A percentile compares a stretch with the other conserved stretches of the same genome.
phyloP scores from a whole-genome alignment of 768 basidiomycete genomes.

The Boletus coccyginus region DNA sequence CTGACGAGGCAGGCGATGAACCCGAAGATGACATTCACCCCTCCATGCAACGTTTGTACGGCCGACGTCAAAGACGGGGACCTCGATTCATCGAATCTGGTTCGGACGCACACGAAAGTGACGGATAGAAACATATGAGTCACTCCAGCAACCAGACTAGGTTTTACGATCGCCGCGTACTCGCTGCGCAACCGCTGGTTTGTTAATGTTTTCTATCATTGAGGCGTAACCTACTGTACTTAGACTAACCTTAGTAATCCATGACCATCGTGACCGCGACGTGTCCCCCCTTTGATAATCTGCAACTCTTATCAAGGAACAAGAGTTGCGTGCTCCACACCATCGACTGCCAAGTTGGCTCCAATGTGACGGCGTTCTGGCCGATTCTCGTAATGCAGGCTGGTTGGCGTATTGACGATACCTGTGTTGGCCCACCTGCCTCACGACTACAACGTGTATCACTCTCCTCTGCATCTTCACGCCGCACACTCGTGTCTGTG shows the following conservation, averaged over 20 bases:
- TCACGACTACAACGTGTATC: conserved; percentile 28
- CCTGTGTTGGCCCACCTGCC: conserved; percentile 14
- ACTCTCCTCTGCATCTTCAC: conserved; percentile 19
- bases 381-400: conserved; percentile 1
- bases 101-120: conserved; percentile 15
- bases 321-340: too few relatives aligned
- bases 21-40: not conserved
- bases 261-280: too few relatives aligned
- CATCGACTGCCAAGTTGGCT: not conserved
- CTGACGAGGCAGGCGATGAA: conserved; percentile 19
- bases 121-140: not conserved
- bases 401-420: conserved; percentile 6
- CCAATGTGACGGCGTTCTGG: not conserved
- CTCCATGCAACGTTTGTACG: not conserved
- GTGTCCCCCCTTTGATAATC: too few relatives aligned
- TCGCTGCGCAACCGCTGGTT: too few relatives aligned
- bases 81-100: conserved; percentile 17
- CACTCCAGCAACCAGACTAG: too few relatives aligned
- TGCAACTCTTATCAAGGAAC: too few relatives aligned
- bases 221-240: too few relatives aligned
- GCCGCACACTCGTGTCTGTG: conserved; percentile 32
- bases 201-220: too few relatives aligned
- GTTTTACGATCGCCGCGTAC: too few relatives aligned
- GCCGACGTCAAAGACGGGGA: not conserved
- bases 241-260: too few relatives aligned